Conservation (phyloP, 441 rosid species). For the Gossypium lobatum region DNA sequence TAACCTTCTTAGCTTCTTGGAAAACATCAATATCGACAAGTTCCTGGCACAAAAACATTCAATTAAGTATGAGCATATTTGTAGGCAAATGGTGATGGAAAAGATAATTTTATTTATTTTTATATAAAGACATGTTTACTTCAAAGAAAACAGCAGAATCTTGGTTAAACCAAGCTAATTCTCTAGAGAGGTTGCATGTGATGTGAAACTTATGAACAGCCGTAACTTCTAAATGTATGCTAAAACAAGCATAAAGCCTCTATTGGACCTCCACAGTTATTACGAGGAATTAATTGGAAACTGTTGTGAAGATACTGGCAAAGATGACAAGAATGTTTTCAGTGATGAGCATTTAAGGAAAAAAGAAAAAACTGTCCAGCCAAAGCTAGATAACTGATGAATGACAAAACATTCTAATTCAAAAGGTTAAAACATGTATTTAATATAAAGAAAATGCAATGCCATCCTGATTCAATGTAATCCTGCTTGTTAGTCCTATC, state of each 20-base stretch:
- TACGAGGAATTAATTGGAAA: not conserved
- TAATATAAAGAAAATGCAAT: not conserved
- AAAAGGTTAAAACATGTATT: not conserved
- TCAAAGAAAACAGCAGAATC: not conserved
- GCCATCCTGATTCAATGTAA: not conserved
- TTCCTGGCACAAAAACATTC: conserved; percentile 32
- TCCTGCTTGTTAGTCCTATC: not conserved
- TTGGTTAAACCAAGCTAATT: not conserved
- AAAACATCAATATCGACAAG: conserved; percentile 69
- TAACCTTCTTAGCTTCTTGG: conserved; percentile 77
- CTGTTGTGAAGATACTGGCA: not conserved
- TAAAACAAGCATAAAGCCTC: not conserved
- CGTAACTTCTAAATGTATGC: not conserved
- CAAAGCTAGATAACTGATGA: not conserved
- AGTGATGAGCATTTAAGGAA: not conserved
- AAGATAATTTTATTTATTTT: not conserved
- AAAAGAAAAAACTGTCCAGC: not conserved
- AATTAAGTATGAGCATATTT: conserved; percentile 4
- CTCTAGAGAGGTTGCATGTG: not conserved
- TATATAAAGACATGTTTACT: not conserved
- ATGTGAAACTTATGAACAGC: not conserved
- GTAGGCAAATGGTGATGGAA: not conserved
- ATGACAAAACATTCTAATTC: not conserved
- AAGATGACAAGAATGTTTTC: not conserved
- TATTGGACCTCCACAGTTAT: not conserved